These are phyloP conservation scores for Lipomyces sp. DNA, from an alignment of 805 yeast genomes.

Conservation along the genomic window DNA sequence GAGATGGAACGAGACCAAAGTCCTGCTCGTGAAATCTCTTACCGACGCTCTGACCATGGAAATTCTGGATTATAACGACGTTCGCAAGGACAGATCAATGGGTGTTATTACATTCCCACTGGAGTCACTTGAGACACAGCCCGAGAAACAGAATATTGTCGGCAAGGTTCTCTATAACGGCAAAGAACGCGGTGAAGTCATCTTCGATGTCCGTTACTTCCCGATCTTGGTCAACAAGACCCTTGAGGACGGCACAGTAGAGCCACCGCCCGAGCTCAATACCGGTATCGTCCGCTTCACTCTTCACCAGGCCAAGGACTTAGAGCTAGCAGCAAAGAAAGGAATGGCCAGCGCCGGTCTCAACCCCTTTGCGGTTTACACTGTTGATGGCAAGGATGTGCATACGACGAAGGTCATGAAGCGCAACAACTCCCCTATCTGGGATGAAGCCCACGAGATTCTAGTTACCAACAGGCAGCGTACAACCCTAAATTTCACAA, in stretches of 20 bases:
- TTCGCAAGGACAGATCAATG: constrained; percentile 73
- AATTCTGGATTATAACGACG: constrained; percentile 76
- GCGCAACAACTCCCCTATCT: constrained; percentile 68
- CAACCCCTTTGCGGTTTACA: constrained; percentile 72
- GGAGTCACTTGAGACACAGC: constrained; percentile 61
- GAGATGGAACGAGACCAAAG: constrained; percentile 79
- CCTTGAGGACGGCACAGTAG: constrained; percentile 78
- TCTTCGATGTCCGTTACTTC: constrained; percentile 72
- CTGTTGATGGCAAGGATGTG: constrained; percentile 63
- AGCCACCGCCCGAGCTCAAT: constrained; percentile 88
- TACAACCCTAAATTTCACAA: constrained; percentile 66
- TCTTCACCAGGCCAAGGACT: constrained; percentile 63
- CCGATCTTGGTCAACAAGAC: constrained; percentile 62
- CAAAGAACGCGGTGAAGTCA: constrained; percentile 76
- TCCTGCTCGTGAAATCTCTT: constrained; percentile 70
- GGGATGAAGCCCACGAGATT: constrained; percentile 66
- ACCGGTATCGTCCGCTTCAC: constrained; percentile 86
- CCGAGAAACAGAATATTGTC: constrained; percentile 52
- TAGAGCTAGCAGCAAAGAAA: constrained; percentile 47
- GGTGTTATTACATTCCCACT: constrained; percentile 79
- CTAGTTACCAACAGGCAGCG: constrained; percentile 74
- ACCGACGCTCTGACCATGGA: constrained; percentile 81
- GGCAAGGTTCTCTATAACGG: constrained; percentile 77
- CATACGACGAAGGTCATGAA: constrained; percentile 63
- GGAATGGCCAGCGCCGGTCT: constrained; percentile 54